A percentile compares a stretch with the other conserved stretches of the same genome.
These are phyloP conservation scores for Nicotiana tabacum DNA, from an alignment of 257 asterid genomes.

Conservation along the genomic window DNA sequence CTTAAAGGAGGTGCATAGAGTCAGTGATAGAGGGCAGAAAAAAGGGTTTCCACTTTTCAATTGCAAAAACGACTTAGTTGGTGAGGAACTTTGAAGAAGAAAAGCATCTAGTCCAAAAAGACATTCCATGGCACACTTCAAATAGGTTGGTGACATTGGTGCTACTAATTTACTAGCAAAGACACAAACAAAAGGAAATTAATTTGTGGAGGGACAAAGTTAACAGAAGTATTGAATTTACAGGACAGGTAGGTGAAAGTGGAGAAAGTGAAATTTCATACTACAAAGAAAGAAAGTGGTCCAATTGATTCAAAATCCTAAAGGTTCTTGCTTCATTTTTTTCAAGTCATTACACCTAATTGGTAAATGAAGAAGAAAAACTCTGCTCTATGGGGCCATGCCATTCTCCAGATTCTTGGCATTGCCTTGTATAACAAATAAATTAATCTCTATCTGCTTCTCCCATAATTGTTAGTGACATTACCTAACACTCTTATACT, in stretches of 20 bases:
- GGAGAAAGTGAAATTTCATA: slow-evolving; percentile 12
- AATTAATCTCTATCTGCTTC: not conserved
- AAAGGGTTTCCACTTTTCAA: too few species aligned
- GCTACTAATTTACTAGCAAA: slow-evolving; percentile 4
- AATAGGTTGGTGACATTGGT: slow-evolving; percentile 5
- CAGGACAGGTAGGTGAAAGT: slow-evolving; percentile 38
- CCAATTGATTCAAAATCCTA: not conserved
- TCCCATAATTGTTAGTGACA: not conserved
- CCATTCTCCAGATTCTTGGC: slow-evolving; percentile 10
- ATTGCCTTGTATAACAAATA: not conserved
- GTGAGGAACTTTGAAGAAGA: not conserved
- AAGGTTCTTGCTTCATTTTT: not conserved
- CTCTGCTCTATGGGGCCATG: slow-evolving; percentile 6
- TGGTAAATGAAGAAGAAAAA: slow-evolving; percentile 16
- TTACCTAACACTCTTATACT: not conserved
- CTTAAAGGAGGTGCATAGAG: not conserved
- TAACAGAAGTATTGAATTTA: slow-evolving; percentile 34
- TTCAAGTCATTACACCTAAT: slow-evolving; percentile 12
- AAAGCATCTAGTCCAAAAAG: not conserved
- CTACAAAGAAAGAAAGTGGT: not conserved
- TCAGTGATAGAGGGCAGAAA: not conserved
- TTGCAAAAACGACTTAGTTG: not conserved
- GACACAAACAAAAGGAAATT: slow-evolving; percentile 14
- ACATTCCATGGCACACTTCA: not conserved
- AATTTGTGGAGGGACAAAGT: slow-evolving; percentile 28